Evolutionary conservation across 805 yeast genomes (phyloP).

Genomic region (Priceomyces fermenticarens): DNA sequence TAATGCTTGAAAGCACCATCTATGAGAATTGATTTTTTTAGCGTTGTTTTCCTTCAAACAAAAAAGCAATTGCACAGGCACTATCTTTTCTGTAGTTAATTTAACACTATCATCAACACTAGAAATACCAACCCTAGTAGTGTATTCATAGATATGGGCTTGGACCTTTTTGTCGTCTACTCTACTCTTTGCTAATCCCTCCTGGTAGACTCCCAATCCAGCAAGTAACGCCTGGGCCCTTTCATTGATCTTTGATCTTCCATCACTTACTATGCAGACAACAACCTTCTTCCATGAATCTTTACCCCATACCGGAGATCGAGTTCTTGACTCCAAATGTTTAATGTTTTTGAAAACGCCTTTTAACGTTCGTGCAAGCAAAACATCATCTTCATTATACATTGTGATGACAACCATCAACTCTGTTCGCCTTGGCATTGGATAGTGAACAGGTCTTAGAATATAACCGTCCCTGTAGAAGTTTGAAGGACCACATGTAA

Average conservation of each 20-base stretch:
- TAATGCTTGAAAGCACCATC: conserved; percentile 69
- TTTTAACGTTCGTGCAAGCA: conserved; percentile 59
- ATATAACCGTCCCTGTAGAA: conserved; percentile 55
- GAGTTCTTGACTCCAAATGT: conserved; percentile 47
- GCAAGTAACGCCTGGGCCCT: conserved; percentile 62
- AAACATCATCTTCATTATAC: conserved; percentile 64
- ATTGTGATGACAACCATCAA: conserved; percentile 61
- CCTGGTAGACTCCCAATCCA: conserved; percentile 64
- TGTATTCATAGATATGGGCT: conserved; percentile 65
- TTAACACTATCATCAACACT: conserved; percentile 51
- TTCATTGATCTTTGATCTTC: conserved; percentile 63
- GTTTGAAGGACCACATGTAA: conserved; percentile 68
- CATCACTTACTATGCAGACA: conserved; percentile 62
- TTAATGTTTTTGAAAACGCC: conserved; percentile 65
- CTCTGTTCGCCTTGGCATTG: conserved; percentile 53
- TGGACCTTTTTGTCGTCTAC: conserved; percentile 60
- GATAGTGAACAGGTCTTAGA: conserved; percentile 54
- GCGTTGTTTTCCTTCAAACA: conserved; percentile 62
- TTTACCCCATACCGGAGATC: conserved; percentile 48
- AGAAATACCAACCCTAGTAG: conserved; percentile 54
- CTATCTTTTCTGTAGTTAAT: conserved; percentile 50
- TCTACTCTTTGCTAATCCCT: conserved; percentile 58
- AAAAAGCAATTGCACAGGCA: conserved; percentile 61
- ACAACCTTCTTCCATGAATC: conserved; percentile 60
- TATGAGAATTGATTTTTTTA: conserved; percentile 63